Base-by-base conservation (phyloP, 495 filamentous ascomycete species). In the Penicillium simplicissimum region DNA sequence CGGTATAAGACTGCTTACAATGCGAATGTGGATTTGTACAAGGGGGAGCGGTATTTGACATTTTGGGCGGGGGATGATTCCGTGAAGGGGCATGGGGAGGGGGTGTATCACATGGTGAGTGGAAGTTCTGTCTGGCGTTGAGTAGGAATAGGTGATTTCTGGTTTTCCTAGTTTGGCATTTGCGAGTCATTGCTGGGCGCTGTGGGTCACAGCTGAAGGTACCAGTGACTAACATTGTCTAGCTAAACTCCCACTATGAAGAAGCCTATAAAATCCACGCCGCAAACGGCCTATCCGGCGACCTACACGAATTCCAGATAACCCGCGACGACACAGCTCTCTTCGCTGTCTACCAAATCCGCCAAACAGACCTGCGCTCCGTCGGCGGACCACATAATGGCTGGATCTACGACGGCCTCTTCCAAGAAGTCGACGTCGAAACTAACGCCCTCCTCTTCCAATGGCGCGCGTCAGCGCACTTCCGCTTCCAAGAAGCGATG, bases 41-140 rank as follows among this genome's bases (percentile, higher is more conserved):
- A 71, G 45, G 77, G 73, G 6, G 66, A 76, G 61, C 67, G 69
- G 4, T 82, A 81, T 67, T 59, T 85, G 40, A 81, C 79, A 0
- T 84, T 82, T 56, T 84, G 82, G 82, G 73, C 72, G 15, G 82
- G 81, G 0, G 67, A 82, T 68, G 78, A 82, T 62, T 67, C 68
- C 1, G 63, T 79, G n/a, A 68, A 69, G 6, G 82, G 78, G 3
- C 80, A 83, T 65, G 81, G 81, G 1, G 72, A 74, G 28, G 82
- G 82, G 4, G 59, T 61, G 40, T 76, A 77, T 47, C 82, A 81
- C 42, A 80, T 85, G 81, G 81, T 82, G 67, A 45, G n/a, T n/a
- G n/a, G n/a, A n/a, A n/a, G n/a, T n/a, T n/a, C n/a, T n/a, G n/a
- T n/a, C n/a, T n/a, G n/a, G n/a, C n/a, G n/a, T n/a, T n/a, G n/a